Percentiles rank a stretch among this genome's conserved stretches.
Conservation (phyloP, 1,284 basidiomycete genomes). For the Athelia sp. region DNA sequence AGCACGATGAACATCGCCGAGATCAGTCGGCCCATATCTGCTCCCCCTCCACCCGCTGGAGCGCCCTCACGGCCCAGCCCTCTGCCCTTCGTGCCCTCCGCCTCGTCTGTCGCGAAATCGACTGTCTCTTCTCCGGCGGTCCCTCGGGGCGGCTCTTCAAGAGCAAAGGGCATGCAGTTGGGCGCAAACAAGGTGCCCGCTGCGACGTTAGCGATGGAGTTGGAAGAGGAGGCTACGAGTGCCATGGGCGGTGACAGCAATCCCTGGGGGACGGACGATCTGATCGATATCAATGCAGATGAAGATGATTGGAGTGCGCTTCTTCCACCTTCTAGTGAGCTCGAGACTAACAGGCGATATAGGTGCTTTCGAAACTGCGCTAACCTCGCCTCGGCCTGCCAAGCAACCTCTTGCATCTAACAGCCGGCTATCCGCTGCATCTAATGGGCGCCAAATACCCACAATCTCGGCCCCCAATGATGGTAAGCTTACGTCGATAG, state of each 20-base stretch:
- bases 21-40: slow-evolving; percentile 33
- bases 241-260: slow-evolving; percentile 41
- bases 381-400: too few relatives aligned
- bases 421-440: too few relatives aligned
- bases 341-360: neutral
- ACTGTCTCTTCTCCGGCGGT: slow-evolving; percentile 13
- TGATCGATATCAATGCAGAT: slow-evolving; percentile 91
- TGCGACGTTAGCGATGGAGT: slow-evolving; percentile 39
- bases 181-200: slow-evolving; percentile 46
- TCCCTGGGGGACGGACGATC: slow-evolving; percentile 70
- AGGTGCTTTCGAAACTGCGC: slow-evolving; percentile 84
- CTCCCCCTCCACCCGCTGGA: slow-evolving; percentile 23
- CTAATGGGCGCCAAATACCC: too few relatives aligned
- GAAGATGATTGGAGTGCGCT: slow-evolving; percentile 85
- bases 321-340: slow-evolving; percentile 8
- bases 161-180: slow-evolving; percentile 65
- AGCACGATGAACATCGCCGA: slow-evolving; percentile 44
- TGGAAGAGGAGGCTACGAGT: slow-evolving; percentile 55
- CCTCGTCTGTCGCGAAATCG: slow-evolving; percentile 14
- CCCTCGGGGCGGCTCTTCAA: slow-evolving; percentile 9
- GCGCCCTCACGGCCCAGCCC: slow-evolving; percentile 11
- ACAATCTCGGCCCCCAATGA: too few relatives aligned
- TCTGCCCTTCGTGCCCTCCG: slow-evolving; percentile 9
- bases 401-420: too few relatives aligned
- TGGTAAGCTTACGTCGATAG: too few relatives aligned